phyloP scores from a whole-genome alignment of 2,329 filamentous ascomycete species.

The Colletotrichum limetticola region DNA sequence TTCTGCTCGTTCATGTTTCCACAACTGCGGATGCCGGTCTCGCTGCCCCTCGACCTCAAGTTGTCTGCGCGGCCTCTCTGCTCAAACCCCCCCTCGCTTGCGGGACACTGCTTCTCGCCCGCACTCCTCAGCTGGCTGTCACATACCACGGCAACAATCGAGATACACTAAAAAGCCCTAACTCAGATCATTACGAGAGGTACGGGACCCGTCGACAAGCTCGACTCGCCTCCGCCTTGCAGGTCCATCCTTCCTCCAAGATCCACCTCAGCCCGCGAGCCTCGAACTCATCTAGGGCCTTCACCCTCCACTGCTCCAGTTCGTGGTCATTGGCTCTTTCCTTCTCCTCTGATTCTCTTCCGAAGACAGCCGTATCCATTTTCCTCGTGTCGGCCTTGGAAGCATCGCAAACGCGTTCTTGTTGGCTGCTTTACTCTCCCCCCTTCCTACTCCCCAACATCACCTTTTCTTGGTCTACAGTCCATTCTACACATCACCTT shows the following conservation, averaged over 20 bases:
- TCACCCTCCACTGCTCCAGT: constrained; percentile 21
- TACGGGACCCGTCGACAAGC: constrained; percentile 26
- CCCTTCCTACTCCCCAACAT: constrained; percentile 18
- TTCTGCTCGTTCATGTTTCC: constrained; percentile 24
- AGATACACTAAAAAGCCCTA: constrained; percentile 32
- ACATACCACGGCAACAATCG: constrained; percentile 31
- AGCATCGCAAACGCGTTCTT: constrained; percentile 24
- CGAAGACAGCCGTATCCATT: constrained; percentile 17
- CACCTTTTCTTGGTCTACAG: constrained; percentile 8
- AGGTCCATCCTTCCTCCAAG: constrained; percentile 29
- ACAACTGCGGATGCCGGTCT: constrained; percentile 33
- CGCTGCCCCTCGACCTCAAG: constrained; percentile 35
- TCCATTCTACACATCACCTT: constrained; percentile 13
- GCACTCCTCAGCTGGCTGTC: constrained; percentile 24
- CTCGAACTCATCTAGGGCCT: constrained; percentile 33
- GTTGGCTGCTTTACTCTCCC: constrained; percentile 5
- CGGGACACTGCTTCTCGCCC: constrained; percentile 23
- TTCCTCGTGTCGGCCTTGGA: constrained; percentile 5
- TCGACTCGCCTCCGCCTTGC: constrained; percentile 26
- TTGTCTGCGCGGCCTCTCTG: constrained; percentile 21
- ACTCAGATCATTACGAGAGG: constrained; percentile 30
- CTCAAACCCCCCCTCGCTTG: constrained; percentile 28
- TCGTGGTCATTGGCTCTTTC: constrained; percentile 28
- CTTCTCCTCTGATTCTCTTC: constrained; percentile 12
- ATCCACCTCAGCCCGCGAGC: constrained; percentile 32